phyloP scores from a whole-genome alignment of 192 early-diverging fungal genomes.

The Pilaira anomala region DNA sequence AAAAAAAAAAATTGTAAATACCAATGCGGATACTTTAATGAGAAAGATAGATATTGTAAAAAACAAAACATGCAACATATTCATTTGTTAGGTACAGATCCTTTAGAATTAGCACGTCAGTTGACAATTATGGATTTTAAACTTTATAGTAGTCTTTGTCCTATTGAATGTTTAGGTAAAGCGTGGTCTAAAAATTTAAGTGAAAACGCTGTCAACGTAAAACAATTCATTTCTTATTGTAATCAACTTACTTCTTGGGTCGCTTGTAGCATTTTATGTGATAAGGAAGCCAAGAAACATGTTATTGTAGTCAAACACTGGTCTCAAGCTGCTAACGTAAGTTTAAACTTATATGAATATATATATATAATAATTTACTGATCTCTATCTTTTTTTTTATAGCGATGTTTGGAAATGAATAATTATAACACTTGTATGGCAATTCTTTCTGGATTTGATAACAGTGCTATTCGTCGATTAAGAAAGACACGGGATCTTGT shows the following conservation, averaged over 20 bases:
- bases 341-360: constrained; percentile 18
- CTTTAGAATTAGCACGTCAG: constrained; percentile 92
- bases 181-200: constrained; percentile 72
- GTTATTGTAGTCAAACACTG: constrained; percentile 79
- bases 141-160: constrained; percentile 76
- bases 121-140: no score
- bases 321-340: constrained; percentile 69
- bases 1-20: no score
- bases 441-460: constrained; percentile 83
- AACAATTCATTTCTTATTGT: constrained; percentile 78
- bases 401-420: constrained; percentile 78
- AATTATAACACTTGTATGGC: constrained; percentile 94
- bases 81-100: constrained; percentile 83
- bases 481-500: constrained; percentile 81
- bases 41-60: no score
- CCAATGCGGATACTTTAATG: no score
- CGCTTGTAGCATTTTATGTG: constrained; percentile 70
- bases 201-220: constrained; percentile 76
- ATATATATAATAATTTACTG: not conserved
- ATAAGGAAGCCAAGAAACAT: constrained; percentile 79
- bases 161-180: constrained; percentile 85
- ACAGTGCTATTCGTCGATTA: constrained; percentile 82
- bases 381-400: no score
- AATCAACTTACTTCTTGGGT: constrained; percentile 87
- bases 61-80: constrained; percentile 71